Evolutionary conservation across 2,329 filamentous ascomycete genomes (phyloP).

Genomic region (Sarocladium strictum): DNA sequence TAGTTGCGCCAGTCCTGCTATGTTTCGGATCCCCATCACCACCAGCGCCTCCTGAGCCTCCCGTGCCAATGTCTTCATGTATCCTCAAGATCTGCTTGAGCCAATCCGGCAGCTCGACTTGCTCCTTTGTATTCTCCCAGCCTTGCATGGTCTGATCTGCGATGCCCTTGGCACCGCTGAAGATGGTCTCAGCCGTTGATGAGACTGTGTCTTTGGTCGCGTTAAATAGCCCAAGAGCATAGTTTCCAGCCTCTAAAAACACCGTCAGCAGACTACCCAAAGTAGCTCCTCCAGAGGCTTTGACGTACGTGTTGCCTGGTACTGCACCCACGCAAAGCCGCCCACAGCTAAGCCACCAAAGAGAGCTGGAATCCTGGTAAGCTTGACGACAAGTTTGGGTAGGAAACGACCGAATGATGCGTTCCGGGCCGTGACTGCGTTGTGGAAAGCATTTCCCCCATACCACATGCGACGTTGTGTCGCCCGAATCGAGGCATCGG

Average conservation of each 20-base stretch:
- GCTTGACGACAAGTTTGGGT: slow-evolving; percentile 86
- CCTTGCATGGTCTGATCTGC: slow-evolving; percentile 74
- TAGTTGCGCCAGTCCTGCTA: slow-evolving; percentile 54
- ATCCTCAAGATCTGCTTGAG: slow-evolving; percentile 64
- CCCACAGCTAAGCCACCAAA: slow-evolving; percentile 86
- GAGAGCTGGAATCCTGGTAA: slow-evolving; percentile 81
- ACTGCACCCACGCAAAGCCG: slow-evolving; percentile 86
- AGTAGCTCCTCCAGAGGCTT: too few species aligned
- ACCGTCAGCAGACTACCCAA: too few species aligned
- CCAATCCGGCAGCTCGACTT: slow-evolving; percentile 68
- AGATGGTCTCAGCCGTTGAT: slow-evolving; percentile 61
- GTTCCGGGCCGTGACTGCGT: slow-evolving; percentile 60
- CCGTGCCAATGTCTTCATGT: slow-evolving; percentile 53
- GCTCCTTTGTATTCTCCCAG: slow-evolving; percentile 78
- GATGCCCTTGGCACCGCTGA: slow-evolving; percentile 67
- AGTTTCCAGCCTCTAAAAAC: slow-evolving; percentile 40
- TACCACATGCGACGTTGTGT: slow-evolving; percentile 66
- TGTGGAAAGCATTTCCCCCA: slow-evolving; percentile 79
- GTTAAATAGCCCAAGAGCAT: slow-evolving; percentile 60
- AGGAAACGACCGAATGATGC: slow-evolving; percentile 61
- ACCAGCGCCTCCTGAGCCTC: slow-evolving; percentile 41
- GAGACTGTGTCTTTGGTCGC: slow-evolving; percentile 67
- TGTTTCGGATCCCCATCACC: slow-evolving; percentile 48
- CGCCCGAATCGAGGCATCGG: slow-evolving; percentile 56
- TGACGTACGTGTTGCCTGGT: slow-evolving; percentile 79